A percentile compares a stretch with the other conserved stretches of the same genome.
phyloP scores from a whole-genome alignment of 805 yeast genomes.

The Candida patagonica region DNA sequence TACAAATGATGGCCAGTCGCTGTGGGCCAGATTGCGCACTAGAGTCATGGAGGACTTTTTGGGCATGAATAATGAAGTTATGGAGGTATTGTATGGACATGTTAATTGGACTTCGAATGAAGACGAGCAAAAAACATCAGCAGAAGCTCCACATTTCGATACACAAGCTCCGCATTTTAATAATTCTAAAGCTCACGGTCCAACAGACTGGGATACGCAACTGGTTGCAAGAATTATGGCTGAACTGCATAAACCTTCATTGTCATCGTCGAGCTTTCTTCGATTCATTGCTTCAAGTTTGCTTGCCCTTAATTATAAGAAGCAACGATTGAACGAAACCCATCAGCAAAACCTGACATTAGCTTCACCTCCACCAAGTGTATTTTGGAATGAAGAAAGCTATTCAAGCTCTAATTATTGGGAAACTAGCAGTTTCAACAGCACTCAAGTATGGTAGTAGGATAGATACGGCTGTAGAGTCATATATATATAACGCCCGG shows the following conservation, averaged over 20 bases:
- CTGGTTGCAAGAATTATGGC: constrained; percentile 10
- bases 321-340: not conserved
- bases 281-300: constrained; percentile 9
- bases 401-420: constrained; percentile 7
- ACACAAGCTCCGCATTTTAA: constrained; percentile 8
- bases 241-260: constrained; percentile 12
- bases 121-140: not conserved
- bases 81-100: constrained; percentile 28
- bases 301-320: not conserved
- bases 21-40: not conserved
- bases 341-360: not conserved
- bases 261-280: constrained; percentile 8
- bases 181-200: constrained; percentile 11
- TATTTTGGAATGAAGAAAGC: not conserved
- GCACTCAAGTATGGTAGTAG: constrained; percentile 13
- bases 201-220: constrained; percentile 15
- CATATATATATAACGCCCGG: too few relatives aligned
- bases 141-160: not conserved
- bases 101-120: not conserved
- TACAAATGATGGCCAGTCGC: not conserved
- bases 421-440: constrained; percentile 13
- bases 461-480: too few relatives aligned
- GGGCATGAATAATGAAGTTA: constrained; percentile 28
- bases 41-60: constrained; percentile 18
- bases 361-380: not conserved